Evolutionary conservation across 805 yeast species (phyloP), one percentile per base, ranked within the genome.

Genomic region (Maudiozyma barnettii): DNA sequence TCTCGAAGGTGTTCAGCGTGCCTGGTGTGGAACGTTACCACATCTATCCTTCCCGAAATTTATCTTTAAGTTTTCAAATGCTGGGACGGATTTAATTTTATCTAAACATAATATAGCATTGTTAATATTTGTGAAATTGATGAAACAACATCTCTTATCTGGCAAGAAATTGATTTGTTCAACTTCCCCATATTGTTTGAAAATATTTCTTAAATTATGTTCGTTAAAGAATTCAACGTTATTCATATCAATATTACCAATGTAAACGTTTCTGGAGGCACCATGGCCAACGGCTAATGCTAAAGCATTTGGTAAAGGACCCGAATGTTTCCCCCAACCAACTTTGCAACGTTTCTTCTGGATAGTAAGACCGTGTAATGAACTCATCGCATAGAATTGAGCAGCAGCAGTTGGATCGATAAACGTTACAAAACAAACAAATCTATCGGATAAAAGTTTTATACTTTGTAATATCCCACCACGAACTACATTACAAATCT

Each of bases 321-420:
- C 98, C 5, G 95, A 82, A 62, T 91, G 96, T 66, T 88, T 90
- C 42, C 98, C 99, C 98, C 99, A 91, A 19, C 97, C 96, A 48
- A 91, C 89, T 64, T 86, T 87, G 54, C 91, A 83, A 58, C 90
- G 77, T 58, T 95, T 76, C 63, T 82, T 83, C 61, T 86, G 95
- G 50, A 91, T 84, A 18, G 89, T 78, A 50, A 91, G 72, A 1
- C 96, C 96, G 60, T 89, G 95, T 53, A 89, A 71, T 59, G 88
- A 89, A 54, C 95, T 82, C 85, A 87, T 82, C 8, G 97, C 97
- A 66, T 83, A 91, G 64, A 91, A 91, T 67, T 91, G 98, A 1
- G 96, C 96, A 0, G 98, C 98, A 2, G 97, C 95, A 45, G 91
- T 84, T 23, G 98, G 96, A 62, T 93, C 98, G 54, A 91, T 82